phyloP scores from a whole-genome alignment of 208 protist species.

The Paratrypanosoma confusum region DNA sequence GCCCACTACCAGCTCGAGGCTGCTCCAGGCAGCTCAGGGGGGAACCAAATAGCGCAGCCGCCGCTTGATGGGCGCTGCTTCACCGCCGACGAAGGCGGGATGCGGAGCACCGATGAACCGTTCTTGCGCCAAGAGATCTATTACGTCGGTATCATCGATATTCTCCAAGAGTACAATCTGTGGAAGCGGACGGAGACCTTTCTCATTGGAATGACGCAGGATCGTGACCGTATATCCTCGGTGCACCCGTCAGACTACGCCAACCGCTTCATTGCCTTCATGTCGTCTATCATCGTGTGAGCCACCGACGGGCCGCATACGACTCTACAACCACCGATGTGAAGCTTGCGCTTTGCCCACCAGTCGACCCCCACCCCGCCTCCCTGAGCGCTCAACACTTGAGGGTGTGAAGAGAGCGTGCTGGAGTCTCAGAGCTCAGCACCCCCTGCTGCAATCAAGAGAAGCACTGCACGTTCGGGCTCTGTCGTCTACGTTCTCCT shows the following conservation, averaged over 20 bases:
- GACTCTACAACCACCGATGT: too few species aligned
- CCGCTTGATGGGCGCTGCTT: constrained; percentile 59
- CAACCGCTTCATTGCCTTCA: constrained; percentile 75
- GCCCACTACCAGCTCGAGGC: not conserved
- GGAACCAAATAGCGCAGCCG: not conserved
- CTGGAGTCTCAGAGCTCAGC: too few species aligned
- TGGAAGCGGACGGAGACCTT: constrained; percentile 72
- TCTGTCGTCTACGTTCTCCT: too few species aligned
- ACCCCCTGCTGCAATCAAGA: too few species aligned
- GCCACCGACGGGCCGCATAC: too few species aligned
- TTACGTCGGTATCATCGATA: constrained; percentile 92
- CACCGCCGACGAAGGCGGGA: constrained; percentile 68
- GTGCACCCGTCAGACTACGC: constrained; percentile 79
- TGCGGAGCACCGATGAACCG: constrained; percentile 53
- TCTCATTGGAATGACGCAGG: constrained; percentile 44
- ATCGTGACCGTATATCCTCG: constrained; percentile 74
- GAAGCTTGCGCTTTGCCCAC: too few species aligned
- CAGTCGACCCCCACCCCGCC: too few species aligned
- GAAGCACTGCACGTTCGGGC: too few species aligned
- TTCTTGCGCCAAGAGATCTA: constrained; percentile 71
- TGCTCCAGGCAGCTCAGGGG: not conserved
- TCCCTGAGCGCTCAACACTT: too few species aligned
- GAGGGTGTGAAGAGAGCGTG: too few species aligned
- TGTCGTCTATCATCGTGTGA: constrained; percentile 84
- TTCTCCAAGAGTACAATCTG: constrained; percentile 85